phyloP scores from a whole-genome alignment of 2,329 filamentous ascomycete genomes.

The Colletotrichum sp. region DNA sequence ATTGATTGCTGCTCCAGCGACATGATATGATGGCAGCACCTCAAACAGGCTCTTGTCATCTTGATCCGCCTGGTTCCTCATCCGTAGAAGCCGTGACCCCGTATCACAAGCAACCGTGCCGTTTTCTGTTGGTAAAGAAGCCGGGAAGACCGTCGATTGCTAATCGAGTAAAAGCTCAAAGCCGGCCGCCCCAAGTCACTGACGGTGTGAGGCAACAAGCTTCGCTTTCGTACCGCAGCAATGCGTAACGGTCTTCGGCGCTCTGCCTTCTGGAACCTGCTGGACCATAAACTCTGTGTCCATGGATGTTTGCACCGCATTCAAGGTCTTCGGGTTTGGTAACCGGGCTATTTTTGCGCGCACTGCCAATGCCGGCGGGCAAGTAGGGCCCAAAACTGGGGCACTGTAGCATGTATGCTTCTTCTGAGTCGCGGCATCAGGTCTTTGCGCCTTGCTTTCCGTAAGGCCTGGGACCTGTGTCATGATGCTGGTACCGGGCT shows the following conservation, averaged over 20 bases:
- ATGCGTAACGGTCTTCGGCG: neutral
- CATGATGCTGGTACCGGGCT: conserved; percentile 1
- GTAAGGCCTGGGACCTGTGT: neutral
- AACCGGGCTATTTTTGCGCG: neutral
- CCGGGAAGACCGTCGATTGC: neutral
- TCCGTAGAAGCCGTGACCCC: neutral
- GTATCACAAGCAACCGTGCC: neutral
- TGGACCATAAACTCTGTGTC: neutral
- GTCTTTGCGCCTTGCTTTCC: neutral
- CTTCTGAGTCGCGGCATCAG: neutral
- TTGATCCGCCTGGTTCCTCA: neutral
- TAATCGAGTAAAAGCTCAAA: neutral
- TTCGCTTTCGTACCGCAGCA: neutral
- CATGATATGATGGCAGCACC: neutral
- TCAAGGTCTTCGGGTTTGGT: neutral
- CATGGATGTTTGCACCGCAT: neutral
- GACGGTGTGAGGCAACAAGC: neutral
- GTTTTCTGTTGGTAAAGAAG: neutral
- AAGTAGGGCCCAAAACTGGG: neutral
- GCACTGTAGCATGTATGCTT: neutral
- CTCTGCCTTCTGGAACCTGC: neutral
- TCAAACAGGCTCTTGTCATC: neutral
- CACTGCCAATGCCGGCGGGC: neutral
- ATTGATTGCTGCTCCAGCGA: neutral
- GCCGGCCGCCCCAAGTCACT: neutral